These are phyloP conservation scores for Colletotrichum paranaense DNA, from an alignment of 2,329 filamentous ascomycete genomes.

Conservation along the genomic window DNA sequence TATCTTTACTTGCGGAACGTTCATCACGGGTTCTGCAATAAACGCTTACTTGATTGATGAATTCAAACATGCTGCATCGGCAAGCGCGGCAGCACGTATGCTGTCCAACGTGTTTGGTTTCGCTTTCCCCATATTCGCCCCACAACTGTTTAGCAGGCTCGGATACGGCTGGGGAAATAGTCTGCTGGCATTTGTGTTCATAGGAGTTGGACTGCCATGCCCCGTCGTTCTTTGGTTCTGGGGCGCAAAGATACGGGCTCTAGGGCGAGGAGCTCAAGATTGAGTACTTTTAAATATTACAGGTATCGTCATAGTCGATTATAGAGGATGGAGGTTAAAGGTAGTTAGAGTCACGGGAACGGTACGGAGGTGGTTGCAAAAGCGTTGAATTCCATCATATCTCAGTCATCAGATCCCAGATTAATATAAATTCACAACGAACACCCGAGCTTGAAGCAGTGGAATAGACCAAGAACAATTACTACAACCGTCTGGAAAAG, in stretches of 20 bases:
- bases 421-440: neutral
- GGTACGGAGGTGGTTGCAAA: neutral
- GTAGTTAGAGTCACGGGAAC: too few relatives aligned
- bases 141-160: conserved; percentile 46
- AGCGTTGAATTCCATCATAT: neutral
- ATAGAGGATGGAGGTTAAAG: too few relatives aligned
- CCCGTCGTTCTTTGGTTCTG: conserved; percentile 10
- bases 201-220: neutral
- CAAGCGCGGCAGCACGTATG: conserved; percentile 63
- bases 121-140: conserved; percentile 66
- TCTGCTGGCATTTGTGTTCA: conserved; percentile 52
- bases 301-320: neutral
- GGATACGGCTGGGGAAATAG: conserved; percentile 59
- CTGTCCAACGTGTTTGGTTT: conserved; percentile 65
- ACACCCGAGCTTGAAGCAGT: neutral
- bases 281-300: neutral
- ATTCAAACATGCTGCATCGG: conserved; percentile 48
- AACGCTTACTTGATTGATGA: conserved; percentile 68
- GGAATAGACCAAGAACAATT: neutral
- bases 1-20: conserved; percentile 64
- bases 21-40: conserved; percentile 63
- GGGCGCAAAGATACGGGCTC: neutral
- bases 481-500: neutral
- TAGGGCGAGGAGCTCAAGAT: neutral
- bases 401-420: neutral